Conservation (phyloP, 306 rosid genomes). For the Alnus rubra region DNA sequence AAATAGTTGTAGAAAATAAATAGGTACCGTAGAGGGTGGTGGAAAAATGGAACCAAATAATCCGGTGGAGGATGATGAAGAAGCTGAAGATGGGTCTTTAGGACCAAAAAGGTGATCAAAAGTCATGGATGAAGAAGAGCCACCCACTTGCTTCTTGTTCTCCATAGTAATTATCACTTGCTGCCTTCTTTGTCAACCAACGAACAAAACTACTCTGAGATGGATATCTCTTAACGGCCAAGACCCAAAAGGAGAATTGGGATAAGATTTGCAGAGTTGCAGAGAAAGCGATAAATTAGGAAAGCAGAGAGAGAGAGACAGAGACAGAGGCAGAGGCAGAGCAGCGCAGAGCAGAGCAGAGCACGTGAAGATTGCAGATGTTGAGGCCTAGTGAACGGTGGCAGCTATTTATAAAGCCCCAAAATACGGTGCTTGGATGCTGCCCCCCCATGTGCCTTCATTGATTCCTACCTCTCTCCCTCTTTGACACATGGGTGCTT, state of each 20-base stretch:
- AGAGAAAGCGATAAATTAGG: slow-evolving; percentile 29
- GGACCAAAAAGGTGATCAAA: slow-evolving; percentile 83
- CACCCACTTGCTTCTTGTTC: slow-evolving; percentile 42
- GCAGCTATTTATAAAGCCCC: slow-evolving; percentile 51
- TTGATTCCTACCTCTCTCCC: slow-evolving; percentile 19
- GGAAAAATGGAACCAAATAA: slow-evolving; percentile 72
- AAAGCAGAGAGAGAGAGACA: slow-evolving; percentile 3
- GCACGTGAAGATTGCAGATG: slow-evolving; percentile 56
- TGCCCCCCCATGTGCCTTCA: slow-evolving; percentile 48
- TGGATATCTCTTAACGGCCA: slow-evolving; percentile 42
- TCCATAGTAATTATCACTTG: slow-evolving; percentile 40
- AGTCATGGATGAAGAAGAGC: slow-evolving; percentile 48
- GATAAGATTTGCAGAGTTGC: slow-evolving; percentile 54
- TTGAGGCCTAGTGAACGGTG: slow-evolving; percentile 18
- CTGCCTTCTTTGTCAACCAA: slow-evolving; percentile 43
- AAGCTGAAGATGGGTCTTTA: slow-evolving; percentile 41
- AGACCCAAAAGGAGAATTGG: slow-evolving; percentile 30
- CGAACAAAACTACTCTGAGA: slow-evolving; percentile 50
- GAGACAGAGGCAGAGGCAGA: neutral
- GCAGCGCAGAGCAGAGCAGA: neutral
- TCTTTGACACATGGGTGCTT: slow-evolving; percentile 26
- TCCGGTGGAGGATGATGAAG: slow-evolving; percentile 53
- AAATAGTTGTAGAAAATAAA: slow-evolving; percentile 4
- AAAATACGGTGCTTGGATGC: slow-evolving; percentile 26
- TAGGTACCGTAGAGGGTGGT: slow-evolving; percentile 55